phyloP scores from a whole-genome alignment of 139 green algal genomes.

The Ettlia oleoabundans region DNA sequence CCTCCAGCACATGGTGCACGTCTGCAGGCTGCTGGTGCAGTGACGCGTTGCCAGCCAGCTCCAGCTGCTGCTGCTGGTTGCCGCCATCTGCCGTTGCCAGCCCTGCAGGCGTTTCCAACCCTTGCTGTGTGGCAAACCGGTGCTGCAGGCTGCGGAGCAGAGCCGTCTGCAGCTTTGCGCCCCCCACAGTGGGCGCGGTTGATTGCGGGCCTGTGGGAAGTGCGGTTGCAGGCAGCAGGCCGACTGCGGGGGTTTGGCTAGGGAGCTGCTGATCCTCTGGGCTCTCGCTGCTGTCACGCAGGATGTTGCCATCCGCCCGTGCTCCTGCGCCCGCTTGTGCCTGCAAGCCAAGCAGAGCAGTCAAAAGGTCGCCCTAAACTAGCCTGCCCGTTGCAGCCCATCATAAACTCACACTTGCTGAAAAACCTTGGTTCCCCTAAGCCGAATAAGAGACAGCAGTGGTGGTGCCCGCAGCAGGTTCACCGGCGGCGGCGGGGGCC shows the following conservation, averaged over 20 bases:
- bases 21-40: not conserved
- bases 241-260: constrained; percentile 13
- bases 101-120: constrained; percentile 33
- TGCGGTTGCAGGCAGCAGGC: not conserved
- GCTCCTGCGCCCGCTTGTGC: not conserved
- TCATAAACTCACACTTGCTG: no score
- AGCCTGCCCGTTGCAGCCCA: no score
- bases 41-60: not conserved
- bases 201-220: not conserved
- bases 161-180: constrained; percentile 21
- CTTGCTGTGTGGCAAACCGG: constrained; percentile 40
- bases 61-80: not conserved
- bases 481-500: not conserved
- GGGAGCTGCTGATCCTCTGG: constrained; percentile 21
- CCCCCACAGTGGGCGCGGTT: not conserved
- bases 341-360: not conserved
- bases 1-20: not conserved
- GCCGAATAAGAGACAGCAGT: no score
- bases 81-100: not conserved
- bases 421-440: no score
- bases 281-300: constrained; percentile 22
- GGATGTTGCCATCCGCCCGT: not conserved
- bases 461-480: not conserved
- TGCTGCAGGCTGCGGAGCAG: constrained; percentile 48
- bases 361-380: no score